Evolutionary conservation across 2,329 filamentous ascomycete genomes (phyloP).

Genomic region (Neopestalotiopsis rosae): DNA sequence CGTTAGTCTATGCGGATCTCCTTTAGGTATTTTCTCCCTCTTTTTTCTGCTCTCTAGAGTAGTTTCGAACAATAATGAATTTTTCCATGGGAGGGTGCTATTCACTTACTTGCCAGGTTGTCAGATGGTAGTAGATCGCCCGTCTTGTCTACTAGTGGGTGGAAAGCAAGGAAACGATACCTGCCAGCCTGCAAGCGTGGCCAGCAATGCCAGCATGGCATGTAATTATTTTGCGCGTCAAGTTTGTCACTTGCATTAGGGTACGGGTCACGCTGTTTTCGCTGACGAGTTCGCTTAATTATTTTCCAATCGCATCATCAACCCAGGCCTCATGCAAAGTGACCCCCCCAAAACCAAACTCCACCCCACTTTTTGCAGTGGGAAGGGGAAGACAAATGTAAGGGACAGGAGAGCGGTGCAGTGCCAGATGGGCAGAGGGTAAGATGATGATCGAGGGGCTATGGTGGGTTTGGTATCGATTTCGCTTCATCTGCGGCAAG

Average conservation of each 20-base stretch:
- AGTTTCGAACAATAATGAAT: too few species aligned
- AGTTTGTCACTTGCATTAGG: conserved; percentile 9
- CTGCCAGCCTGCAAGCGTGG: neutral
- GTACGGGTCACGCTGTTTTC: neutral
- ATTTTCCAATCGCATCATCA: conserved; percentile 12
- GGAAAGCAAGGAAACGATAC: neutral
- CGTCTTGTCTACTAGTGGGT: neutral
- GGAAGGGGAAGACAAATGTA: neutral
- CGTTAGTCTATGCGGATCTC: conserved; percentile 5
- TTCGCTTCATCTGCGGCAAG: conserved; percentile 15
- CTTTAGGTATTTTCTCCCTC: neutral
- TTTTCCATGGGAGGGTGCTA: too few species aligned
- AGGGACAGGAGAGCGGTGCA: neutral
- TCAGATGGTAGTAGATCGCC: neutral
- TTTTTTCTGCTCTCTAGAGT: neutral
- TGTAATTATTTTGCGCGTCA: neutral
- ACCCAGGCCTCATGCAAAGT: conserved; percentile 4
- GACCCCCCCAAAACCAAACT: neutral
- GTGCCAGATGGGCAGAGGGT: neutral
- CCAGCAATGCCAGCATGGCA: neutral
- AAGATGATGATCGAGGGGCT: neutral
- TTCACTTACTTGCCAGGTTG: neutral
- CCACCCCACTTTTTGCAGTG: neutral
- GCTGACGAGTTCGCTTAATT: conserved; percentile 8
- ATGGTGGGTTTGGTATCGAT: conserved; percentile 7